A percentile compares a stretch with the other conserved stretches of the same genome.
These are phyloP conservation scores for Globisporangium perplexum DNA, from an alignment of 352 stramenopile genomes.

Conservation along the genomic window DNA sequence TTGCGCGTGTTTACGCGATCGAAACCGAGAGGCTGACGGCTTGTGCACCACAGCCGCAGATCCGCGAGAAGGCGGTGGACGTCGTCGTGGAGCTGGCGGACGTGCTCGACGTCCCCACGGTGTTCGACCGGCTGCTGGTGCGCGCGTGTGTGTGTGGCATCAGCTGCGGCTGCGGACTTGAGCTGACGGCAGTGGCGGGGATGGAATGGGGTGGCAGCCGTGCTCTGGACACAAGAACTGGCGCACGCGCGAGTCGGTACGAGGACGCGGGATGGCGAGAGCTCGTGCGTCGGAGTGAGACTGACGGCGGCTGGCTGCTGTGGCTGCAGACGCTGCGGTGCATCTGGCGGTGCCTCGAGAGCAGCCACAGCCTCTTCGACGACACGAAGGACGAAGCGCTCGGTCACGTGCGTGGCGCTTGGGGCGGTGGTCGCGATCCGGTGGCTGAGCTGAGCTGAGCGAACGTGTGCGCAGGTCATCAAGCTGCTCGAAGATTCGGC, in stretches of 20 bases:
- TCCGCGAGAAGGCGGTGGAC: constrained; percentile 71
- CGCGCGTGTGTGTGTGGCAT: no score
- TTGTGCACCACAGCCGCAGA: constrained; percentile 19
- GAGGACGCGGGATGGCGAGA: not conserved
- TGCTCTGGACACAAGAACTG: constrained; percentile 78
- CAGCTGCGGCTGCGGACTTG: no score
- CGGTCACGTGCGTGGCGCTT: constrained; percentile 31
- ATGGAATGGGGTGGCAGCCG: constrained; percentile 12
- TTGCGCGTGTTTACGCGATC: no score
- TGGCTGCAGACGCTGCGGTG: constrained; percentile 44
- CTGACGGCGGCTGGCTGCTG: not conserved
- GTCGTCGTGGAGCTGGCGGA: constrained; percentile 59
- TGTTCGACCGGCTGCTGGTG: constrained; percentile 55
- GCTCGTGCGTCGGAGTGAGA: not conserved
- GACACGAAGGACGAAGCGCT: constrained; percentile 50
- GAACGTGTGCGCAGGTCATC: constrained; percentile 28
- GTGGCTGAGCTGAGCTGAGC: constrained; percentile 1
- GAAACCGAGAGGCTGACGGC: not conserved
- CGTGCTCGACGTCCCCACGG: constrained; percentile 48
- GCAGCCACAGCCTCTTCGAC: constrained; percentile 35
- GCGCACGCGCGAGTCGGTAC: constrained; percentile 74
- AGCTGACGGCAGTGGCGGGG: not conserved
- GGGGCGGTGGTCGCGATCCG: not conserved
- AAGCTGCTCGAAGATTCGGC: constrained; percentile 71
- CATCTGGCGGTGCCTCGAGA: constrained; percentile 59